Evolutionary conservation across 1,284 basidiomycete genomes (phyloP).

Genomic region (Austropuccinia psidii): DNA sequence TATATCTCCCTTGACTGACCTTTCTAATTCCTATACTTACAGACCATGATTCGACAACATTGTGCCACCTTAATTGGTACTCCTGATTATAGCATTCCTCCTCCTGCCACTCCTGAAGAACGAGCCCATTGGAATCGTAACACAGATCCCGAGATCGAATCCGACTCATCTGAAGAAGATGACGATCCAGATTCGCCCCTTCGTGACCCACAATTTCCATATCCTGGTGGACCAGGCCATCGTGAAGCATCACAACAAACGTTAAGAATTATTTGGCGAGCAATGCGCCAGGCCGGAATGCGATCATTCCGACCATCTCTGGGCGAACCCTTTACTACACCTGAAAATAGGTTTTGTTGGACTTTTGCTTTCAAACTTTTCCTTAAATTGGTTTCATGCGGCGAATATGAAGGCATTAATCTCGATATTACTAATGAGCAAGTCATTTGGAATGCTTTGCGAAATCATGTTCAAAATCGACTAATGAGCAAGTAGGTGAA

Average conservation of each 20-base stretch:
- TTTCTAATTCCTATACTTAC: no score
- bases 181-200: no score
- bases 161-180: no score
- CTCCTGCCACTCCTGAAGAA: not conserved
- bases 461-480: no score
- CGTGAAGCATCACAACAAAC: not conserved
- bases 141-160: no score
- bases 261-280: not conserved
- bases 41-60: slow-evolving; percentile 3
- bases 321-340: not conserved
- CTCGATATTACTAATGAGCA: not conserved
- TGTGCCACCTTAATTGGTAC: not conserved
- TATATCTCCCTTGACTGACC: no score
- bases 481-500: not conserved
- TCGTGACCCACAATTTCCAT: not conserved
- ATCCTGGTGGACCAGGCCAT: not conserved
- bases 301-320: slow-evolving; percentile 3
- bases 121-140: slow-evolving; percentile 1
- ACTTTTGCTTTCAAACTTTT: not conserved
- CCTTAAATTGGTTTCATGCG: not conserved
- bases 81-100: not conserved
- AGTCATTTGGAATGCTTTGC: no score
- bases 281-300: not conserved
- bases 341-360: not conserved
- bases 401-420: not conserved